Conservation (phyloP, 2,329 filamentous ascomycete species). For the Beauveria rudraprayagi region DNA sequence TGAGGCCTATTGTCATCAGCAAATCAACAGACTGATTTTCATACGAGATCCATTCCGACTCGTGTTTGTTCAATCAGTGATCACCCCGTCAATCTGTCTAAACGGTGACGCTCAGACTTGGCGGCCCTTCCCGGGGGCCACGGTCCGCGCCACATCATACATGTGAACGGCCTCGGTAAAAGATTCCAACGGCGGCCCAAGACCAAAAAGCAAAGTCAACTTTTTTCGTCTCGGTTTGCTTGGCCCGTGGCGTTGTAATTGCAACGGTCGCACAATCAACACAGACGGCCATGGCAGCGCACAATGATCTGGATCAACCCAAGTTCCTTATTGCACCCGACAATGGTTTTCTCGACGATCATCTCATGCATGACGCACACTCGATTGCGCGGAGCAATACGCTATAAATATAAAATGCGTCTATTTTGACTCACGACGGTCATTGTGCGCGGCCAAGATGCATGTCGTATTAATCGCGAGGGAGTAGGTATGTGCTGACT, state of each 20-base stretch:
- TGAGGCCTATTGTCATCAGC: background rate
- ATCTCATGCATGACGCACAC: background rate
- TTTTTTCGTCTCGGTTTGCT: background rate
- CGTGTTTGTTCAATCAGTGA: too few relatives aligned
- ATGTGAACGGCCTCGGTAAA: conserved; percentile 10
- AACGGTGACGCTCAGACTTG: background rate
- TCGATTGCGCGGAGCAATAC: background rate
- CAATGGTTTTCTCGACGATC: background rate
- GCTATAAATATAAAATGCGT: background rate
- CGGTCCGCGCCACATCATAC: conserved; percentile 4
- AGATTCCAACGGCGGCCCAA: background rate
- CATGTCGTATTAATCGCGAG: background rate
- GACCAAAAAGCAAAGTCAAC: background rate
- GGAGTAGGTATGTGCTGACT: background rate
- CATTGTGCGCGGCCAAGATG: background rate
- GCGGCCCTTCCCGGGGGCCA: conserved; percentile 8
- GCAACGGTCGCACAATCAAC: background rate
- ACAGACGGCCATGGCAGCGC: background rate
- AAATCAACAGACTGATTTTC: background rate
- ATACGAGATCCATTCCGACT: too few relatives aligned
- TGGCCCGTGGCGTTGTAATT: background rate
- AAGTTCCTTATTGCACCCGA: background rate
- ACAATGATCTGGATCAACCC: background rate
- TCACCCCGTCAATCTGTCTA: too few relatives aligned
- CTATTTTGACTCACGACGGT: background rate